These are phyloP conservation scores for Komagataella populi DNA, from an alignment of 805 yeast genomes.

Conservation along the genomic window DNA sequence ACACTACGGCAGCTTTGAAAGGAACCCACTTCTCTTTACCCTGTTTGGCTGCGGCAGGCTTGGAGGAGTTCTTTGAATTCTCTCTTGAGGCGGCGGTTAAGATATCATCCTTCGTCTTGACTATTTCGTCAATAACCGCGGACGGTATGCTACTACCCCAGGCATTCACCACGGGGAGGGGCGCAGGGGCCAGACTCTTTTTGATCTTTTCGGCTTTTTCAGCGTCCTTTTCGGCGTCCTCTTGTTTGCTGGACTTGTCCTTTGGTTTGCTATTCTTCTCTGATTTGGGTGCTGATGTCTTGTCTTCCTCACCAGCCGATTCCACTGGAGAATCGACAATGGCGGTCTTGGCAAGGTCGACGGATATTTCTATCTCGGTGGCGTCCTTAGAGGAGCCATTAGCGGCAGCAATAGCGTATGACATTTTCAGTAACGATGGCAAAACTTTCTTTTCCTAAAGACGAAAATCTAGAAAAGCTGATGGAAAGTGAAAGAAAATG, in stretches of 20 bases:
- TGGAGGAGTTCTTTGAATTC: slow-evolving; percentile 8
- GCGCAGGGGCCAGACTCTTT: slow-evolving; percentile 44
- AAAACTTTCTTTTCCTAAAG: background rate
- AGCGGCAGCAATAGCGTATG: slow-evolving; percentile 13
- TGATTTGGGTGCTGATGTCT: slow-evolving; percentile 3
- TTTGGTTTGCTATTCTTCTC: slow-evolving; percentile 2
- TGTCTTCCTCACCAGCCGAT: slow-evolving; percentile 10
- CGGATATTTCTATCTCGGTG: slow-evolving; percentile 3
- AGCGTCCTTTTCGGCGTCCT: slow-evolving; percentile 6
- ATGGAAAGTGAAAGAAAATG: background rate
- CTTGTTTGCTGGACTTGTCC: background rate
- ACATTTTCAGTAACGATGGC: background rate
- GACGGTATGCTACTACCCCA: slow-evolving; percentile 31
- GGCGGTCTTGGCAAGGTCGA: background rate
- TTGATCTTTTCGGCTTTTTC: slow-evolving; percentile 12
- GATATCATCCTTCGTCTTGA: slow-evolving; percentile 23
- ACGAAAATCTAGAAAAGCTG: background rate
- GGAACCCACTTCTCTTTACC: slow-evolving; percentile 67
- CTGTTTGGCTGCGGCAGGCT: slow-evolving; percentile 9
- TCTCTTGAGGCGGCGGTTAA: slow-evolving; percentile 10
- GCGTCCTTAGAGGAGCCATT: slow-evolving; percentile 11
- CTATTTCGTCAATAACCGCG: slow-evolving; percentile 10
- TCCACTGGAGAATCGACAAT: slow-evolving; percentile 14
- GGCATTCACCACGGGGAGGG: slow-evolving; percentile 47
- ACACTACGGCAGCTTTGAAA: slow-evolving; percentile 41